Conservation (phyloP, 1,139 yeast species). For the Geotrichum armillariae region DNA sequence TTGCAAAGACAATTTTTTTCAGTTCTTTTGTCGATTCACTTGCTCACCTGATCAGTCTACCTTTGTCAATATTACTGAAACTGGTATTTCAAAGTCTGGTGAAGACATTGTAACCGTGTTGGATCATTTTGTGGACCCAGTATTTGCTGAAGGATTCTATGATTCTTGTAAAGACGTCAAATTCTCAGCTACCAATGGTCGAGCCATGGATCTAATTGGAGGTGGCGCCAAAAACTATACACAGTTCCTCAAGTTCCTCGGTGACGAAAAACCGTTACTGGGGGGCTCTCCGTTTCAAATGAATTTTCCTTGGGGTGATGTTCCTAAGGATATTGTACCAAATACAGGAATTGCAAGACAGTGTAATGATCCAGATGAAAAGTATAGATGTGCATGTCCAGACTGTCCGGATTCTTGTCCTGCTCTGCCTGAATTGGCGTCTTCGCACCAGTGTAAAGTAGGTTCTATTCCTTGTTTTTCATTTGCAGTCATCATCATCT, state of each 20-base stretch:
- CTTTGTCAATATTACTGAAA: conserved; percentile 66
- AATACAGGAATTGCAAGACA: conserved; percentile 43
- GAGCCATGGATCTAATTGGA: conserved; percentile 94
- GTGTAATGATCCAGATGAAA: conserved; percentile 61
- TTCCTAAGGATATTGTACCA: conserved; percentile 35
- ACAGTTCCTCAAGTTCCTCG: conserved; percentile 80
- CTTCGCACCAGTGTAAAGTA: conserved; percentile 50
- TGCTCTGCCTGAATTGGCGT: conserved; percentile 46
- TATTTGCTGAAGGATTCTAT: conserved; percentile 63
- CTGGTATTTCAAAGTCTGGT: conserved; percentile 55
- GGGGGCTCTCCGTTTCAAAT: conserved; percentile 98
- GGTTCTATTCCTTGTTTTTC: conserved; percentile 75
- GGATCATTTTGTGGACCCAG: conserved; percentile 59
- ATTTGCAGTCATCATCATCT: conserved; percentile 55
- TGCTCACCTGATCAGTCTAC: conserved; percentile 83
- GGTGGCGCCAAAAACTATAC: conserved; percentile 84
- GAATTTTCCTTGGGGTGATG: conserved; percentile 58
- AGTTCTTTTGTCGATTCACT: conserved; percentile 83
- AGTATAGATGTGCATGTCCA: conserved; percentile 80
- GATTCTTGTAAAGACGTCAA: conserved; percentile 88
- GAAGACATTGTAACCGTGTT: conserved; percentile 69
- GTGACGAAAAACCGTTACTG: conserved; percentile 87
- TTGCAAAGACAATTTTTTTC: conserved; percentile 80
- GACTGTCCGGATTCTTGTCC: conserved; percentile 90
- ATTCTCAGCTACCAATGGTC: conserved; percentile 93